phyloP scores from a whole-genome alignment of 305 asterid species.

The Andrographis paniculata region DNA sequence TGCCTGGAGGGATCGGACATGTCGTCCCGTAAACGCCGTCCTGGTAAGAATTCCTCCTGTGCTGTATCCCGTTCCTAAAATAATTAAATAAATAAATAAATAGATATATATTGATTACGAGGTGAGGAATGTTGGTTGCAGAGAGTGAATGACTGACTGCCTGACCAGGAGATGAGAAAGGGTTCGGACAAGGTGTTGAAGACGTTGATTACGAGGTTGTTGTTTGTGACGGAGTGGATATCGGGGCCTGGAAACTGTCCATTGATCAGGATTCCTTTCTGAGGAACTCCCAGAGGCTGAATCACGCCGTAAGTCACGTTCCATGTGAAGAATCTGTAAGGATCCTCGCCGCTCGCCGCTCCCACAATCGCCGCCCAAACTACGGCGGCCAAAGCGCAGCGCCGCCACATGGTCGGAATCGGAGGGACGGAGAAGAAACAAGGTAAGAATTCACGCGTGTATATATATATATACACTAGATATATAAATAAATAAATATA shows the following conservation, averaged over 20 bases:
- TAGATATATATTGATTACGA: no score
- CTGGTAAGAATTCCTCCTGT: slow-evolving; percentile 52
- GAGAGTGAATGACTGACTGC: neutral
- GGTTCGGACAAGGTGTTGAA: slow-evolving; percentile 56
- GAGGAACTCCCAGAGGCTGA: neutral
- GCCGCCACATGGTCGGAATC: no score
- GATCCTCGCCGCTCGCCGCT: neutral
- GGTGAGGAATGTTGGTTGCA: neutral
- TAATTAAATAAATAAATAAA: no score
- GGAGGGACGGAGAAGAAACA: no score
- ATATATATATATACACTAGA: no score
- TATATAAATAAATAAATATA: no score
- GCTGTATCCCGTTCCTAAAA: slow-evolving; percentile 74
- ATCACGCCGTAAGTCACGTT: slow-evolving; percentile 4
- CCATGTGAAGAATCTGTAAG: slow-evolving; percentile 6
- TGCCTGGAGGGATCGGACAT: slow-evolving; percentile 76
- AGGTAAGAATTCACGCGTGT: no score
- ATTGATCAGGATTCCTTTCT: slow-evolving; percentile 64
- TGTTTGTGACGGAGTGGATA: slow-evolving; percentile 50
- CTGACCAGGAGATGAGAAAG: slow-evolving; percentile 66
- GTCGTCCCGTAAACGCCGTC: slow-evolving; percentile 76
- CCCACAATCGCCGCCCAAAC: neutral
- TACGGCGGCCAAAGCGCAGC: no score
- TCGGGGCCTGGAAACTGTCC: slow-evolving; percentile 80
- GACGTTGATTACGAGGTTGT: slow-evolving; percentile 64